Evolutionary conservation across 768 basidiomycete genomes (phyloP).

Genomic region (Tricholoma bakamatsutake): DNA sequence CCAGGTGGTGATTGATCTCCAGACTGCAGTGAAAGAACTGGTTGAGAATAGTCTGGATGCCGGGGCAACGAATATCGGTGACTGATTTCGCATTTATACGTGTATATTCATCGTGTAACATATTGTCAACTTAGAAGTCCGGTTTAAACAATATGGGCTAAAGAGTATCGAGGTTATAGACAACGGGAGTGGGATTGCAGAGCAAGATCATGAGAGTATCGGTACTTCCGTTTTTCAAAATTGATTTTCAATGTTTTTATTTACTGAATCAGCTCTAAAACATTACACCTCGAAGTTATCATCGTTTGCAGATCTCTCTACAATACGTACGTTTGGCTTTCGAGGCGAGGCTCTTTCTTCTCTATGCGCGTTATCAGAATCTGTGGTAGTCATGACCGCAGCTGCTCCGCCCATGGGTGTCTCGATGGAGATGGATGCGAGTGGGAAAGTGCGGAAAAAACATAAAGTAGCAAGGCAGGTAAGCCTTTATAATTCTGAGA

Average conservation of each 20-base stretch:
- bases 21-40: conserved; percentile 92
- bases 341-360: conserved; percentile 95
- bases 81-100: conserved; percentile 13
- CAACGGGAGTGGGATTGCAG: conserved; percentile 83
- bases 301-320: conserved; percentile 65
- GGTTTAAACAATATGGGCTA: conserved; percentile 84
- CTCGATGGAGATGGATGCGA: conserved; percentile 63
- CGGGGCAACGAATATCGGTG: conserved; percentile 81
- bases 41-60: conserved; percentile 97
- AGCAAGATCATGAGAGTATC: conserved; percentile 69
- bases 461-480: conserved; percentile 78
- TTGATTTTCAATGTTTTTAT: not conserved
- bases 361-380: conserved; percentile 76
- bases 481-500: conserved; percentile 9
- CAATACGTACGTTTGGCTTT: conserved; percentile 85
- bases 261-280: conserved; percentile 64
- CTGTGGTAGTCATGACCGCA: conserved; percentile 67
- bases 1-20: conserved; percentile 91
- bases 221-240: conserved; percentile 36
- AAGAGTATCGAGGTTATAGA: conserved; percentile 84
- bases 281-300: conserved; percentile 91
- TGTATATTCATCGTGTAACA: not conserved
- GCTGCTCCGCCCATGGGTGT: conserved; percentile 79
- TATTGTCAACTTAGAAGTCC: conserved; percentile 54
- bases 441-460: conserved; percentile 52